Conservation (phyloP, 441 rosid genomes). For the Erodium moschatum region DNA sequence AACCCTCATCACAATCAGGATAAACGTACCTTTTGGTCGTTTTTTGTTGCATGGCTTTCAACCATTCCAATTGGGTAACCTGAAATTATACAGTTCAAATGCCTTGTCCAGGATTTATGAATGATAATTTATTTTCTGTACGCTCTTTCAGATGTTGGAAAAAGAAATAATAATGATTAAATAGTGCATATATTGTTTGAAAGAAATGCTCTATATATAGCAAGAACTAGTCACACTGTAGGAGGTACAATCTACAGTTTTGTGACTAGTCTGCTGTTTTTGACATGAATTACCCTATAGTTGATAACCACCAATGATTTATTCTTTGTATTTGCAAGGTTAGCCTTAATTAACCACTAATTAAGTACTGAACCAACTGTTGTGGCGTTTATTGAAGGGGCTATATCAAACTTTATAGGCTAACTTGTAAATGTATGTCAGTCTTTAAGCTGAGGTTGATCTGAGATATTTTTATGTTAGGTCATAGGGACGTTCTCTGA, state of each 20-base stretch:
- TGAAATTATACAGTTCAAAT: not conserved
- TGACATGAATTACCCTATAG: too few relatives aligned
- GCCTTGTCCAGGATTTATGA: not conserved
- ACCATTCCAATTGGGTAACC: not conserved
- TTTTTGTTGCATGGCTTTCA: not conserved
- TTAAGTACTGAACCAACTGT: not conserved
- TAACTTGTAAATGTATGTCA: too few relatives aligned
- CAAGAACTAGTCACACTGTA: not conserved
- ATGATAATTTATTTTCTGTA: too few relatives aligned
- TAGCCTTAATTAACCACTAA: not conserved
- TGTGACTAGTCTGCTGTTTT: not conserved
- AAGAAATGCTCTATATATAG: too few relatives aligned
- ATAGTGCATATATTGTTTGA: not conserved
- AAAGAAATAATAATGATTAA: too few relatives aligned
- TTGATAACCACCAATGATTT: not conserved
- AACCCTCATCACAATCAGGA: too few relatives aligned
- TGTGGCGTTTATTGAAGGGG: not conserved
- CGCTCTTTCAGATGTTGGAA: not conserved
- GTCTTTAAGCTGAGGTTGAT: too few relatives aligned
- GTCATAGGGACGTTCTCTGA: not conserved
- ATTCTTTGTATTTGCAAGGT: not conserved
- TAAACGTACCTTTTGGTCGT: too few relatives aligned
- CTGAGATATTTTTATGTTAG: not conserved
- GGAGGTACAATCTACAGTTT: not conserved
- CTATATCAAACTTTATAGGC: not conserved